Evolutionary conservation across 305 asterid species (phyloP).

Genomic region (Solanum hybrid): DNA sequence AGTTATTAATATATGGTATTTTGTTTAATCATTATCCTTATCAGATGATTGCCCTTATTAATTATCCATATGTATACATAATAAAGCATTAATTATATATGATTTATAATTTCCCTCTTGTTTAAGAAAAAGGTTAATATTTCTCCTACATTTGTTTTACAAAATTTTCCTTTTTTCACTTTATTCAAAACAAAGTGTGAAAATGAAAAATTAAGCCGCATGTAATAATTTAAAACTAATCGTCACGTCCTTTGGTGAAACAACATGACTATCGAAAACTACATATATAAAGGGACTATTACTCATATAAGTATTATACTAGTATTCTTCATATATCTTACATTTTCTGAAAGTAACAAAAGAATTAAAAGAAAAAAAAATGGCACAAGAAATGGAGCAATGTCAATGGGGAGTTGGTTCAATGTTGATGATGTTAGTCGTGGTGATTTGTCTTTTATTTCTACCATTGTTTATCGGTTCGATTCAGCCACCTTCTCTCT

Average conservation of each 20-base stretch:
- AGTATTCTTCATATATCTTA: too few relatives aligned
- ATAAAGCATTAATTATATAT: neutral
- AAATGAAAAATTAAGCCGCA: neutral
- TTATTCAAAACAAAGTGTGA: neutral
- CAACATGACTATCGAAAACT: neutral
- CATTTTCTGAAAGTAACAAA: neutral
- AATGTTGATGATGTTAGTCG: slow-evolving; percentile 28
- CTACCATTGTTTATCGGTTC: slow-evolving; percentile 39
- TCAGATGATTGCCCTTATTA: neutral
- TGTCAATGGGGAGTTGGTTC: slow-evolving; percentile 48
- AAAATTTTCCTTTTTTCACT: neutral
- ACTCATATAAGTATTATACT: neutral
- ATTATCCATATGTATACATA: neutral
- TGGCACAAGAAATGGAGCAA: slow-evolving; percentile 5
- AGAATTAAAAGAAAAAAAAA: neutral
- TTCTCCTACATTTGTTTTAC: neutral
- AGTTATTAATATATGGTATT: neutral
- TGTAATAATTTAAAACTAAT: neutral
- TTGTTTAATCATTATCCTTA: neutral
- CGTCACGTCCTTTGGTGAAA: neutral
- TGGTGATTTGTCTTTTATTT: slow-evolving; percentile 19
- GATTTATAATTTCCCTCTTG: neutral
- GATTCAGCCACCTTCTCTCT: slow-evolving; percentile 25
- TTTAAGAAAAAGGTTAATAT: neutral
- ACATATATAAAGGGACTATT: neutral